Conservation (phyloP, 768 basidiomycete genomes). For the Bullera alba region DNA sequence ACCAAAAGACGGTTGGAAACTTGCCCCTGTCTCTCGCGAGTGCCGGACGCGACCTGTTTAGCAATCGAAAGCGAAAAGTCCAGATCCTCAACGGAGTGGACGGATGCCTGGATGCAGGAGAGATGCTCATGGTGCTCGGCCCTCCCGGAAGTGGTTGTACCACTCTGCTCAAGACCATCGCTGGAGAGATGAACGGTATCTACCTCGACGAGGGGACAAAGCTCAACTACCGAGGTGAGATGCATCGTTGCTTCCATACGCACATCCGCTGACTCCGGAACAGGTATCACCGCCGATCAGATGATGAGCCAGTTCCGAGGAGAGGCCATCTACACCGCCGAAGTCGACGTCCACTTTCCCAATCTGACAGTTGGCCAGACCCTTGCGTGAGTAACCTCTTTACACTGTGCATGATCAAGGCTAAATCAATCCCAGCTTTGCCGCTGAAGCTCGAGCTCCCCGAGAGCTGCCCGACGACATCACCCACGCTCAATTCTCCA, state of each 20-base stretch:
- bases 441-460: slow-evolving; percentile 39
- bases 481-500: slow-evolving; percentile 45
- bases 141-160: slow-evolving; percentile 49
- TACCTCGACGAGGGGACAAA: slow-evolving; percentile 32
- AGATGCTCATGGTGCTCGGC: slow-evolving; percentile 61
- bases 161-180: slow-evolving; percentile 53
- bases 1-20: slow-evolving; percentile 50
- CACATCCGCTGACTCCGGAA: background rate
- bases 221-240: slow-evolving; percentile 40
- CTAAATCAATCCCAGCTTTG: slow-evolving; percentile 15
- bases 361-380: slow-evolving; percentile 44
- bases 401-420: background rate
- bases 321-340: slow-evolving; percentile 47
- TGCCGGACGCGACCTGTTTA: slow-evolving; percentile 22
- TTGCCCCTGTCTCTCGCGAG: slow-evolving; percentile 25
- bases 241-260: background rate
- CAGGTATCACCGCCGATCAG: slow-evolving; percentile 48
- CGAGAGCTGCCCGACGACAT: slow-evolving; percentile 45
- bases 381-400: slow-evolving; percentile 26
- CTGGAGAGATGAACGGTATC: slow-evolving; percentile 47
- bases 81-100: slow-evolving; percentile 59
- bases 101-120: slow-evolving; percentile 61
- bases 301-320: slow-evolving; percentile 51
- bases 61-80: slow-evolving; percentile 35
- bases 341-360: slow-evolving; percentile 48